Evolutionary conservation across 106 monocot genomes (phyloP), one percentile per base, ranked within the genome.

Genomic region (Dendrobium officinale): DNA sequence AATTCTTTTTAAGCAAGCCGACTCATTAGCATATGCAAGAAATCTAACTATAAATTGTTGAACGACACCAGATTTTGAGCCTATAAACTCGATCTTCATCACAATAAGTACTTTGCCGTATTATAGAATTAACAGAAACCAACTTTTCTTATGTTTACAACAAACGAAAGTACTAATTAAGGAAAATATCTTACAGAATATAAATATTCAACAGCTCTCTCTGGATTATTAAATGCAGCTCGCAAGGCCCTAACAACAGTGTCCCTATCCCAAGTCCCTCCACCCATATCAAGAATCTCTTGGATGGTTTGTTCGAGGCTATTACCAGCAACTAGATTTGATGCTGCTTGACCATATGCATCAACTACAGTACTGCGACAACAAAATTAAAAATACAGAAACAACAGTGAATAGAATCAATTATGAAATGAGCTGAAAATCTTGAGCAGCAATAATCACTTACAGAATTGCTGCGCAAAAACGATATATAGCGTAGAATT

Each of bases 221-320:
- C 95, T 75, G 95, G 95, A 80, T 95, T 95, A 81, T 95, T 95
- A 75, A 81, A 95, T 42, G 95, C 95, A 76, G 92, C 95, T 80
- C 95, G 92, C 51, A 95, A 72, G 75, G 95, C 95, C 79, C 90
- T 90, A 75, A 92, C 67, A 41, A 95, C 92, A 56, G 87, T 92
- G 64, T 92, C 90, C 73, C 92, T 87, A 29, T 95, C 95, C 95
- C 95, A 95, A 55, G 87, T 89, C 37, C 91, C 95, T 26, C 92
- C 95, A 48, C 95, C 95, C 80, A 95, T 95, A 72, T 95, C 95
- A 61, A 95, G 87, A 78, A 95, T 90, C 5, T 87, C 86, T 77
- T 92, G 90, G 40, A 95, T 86, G 20, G 87, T 79, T 79, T 87
- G 87, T 73, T 92, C 92, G 55, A 95, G 82, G 83, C 80, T 85